phyloP scores from a whole-genome alignment of 306 rosid species.

The Echinosophora koreensis region DNA sequence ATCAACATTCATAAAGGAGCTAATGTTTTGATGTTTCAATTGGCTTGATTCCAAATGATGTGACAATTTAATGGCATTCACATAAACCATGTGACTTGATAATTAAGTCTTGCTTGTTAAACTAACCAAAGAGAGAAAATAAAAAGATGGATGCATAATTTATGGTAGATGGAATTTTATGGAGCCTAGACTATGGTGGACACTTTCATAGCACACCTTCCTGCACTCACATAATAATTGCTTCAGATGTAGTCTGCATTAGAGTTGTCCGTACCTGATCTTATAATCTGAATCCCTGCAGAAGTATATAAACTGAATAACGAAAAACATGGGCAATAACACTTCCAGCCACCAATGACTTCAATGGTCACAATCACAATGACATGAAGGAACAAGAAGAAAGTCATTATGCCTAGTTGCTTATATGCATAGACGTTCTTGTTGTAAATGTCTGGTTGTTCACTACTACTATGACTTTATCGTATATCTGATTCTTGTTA shows the following conservation, averaged over 20 bases:
- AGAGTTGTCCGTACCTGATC: neutral
- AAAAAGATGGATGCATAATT: neutral
- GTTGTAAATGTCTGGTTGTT: neutral
- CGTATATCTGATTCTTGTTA: neutral
- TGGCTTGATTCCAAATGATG: conserved; percentile 3
- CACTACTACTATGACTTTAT: neutral
- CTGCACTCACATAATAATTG: neutral
- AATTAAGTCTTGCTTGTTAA: neutral
- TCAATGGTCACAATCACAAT: neutral
- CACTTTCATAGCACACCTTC: neutral
- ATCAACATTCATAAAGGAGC: neutral
- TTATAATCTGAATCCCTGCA: neutral
- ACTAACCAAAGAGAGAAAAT: neutral
- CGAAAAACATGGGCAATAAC: neutral
- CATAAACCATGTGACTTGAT: neutral
- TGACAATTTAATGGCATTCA: neutral
- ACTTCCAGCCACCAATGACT: neutral
- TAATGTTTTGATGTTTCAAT: neutral
- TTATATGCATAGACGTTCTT: neutral
- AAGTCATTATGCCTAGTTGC: neutral
- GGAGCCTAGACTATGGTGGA: neutral
- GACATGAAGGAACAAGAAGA: neutral
- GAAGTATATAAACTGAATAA: neutral
- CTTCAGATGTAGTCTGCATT: neutral
- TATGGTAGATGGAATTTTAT: neutral